Percentiles rank a stretch among this genome's conserved stretches.
phyloP scores from a whole-genome alignment of 768 basidiomycete genomes.

The Russula compacta region DNA sequence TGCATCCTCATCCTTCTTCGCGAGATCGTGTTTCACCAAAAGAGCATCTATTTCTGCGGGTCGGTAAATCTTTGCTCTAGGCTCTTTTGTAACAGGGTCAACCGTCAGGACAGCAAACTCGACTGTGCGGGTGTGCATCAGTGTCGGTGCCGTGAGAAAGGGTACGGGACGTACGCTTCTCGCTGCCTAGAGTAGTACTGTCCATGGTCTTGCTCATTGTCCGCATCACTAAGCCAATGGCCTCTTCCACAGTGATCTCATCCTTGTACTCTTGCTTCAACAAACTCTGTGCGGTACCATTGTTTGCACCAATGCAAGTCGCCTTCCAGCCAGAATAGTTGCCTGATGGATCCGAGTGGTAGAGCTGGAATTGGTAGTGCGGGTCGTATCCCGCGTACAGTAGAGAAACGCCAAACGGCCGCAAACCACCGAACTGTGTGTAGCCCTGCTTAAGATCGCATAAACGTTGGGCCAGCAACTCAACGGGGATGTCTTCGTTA shows the following conservation, averaged over 20 bases:
- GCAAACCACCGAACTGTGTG: constrained; percentile 94
- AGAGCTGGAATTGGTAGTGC: constrained; percentile 93
- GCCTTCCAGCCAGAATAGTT: constrained; percentile 99
- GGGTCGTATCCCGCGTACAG: constrained; percentile 96
- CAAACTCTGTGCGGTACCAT: constrained; percentile 88
- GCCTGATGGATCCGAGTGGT: constrained; percentile 96
- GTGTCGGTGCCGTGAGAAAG: constrained; percentile 5
- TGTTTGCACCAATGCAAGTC: constrained; percentile 98
- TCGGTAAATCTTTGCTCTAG: constrained; percentile 85
- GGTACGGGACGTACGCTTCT: constrained; percentile 63
- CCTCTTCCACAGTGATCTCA: constrained; percentile 83
- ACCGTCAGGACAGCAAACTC: constrained; percentile 93
- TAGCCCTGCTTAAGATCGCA: constrained; percentile 99
- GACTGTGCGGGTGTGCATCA: constrained; percentile 39
- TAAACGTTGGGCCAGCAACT: constrained; percentile 84
- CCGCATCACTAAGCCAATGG: constrained; percentile 82
- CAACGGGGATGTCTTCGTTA: constrained; percentile 97
- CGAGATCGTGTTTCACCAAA: constrained; percentile 67
- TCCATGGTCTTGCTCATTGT: constrained; percentile 99
- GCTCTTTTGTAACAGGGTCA: constrained; percentile 65
- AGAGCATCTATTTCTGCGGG: constrained; percentile 84
- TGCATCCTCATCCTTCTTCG: constrained; percentile 78
- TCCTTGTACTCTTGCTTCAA: constrained; percentile 99
- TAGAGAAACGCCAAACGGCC: constrained; percentile 95
- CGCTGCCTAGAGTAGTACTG: constrained; percentile 89